These are phyloP conservation scores for Rosa hybrid DNA, from an alignment of 331 rosid species.

Conservation along the genomic window DNA sequence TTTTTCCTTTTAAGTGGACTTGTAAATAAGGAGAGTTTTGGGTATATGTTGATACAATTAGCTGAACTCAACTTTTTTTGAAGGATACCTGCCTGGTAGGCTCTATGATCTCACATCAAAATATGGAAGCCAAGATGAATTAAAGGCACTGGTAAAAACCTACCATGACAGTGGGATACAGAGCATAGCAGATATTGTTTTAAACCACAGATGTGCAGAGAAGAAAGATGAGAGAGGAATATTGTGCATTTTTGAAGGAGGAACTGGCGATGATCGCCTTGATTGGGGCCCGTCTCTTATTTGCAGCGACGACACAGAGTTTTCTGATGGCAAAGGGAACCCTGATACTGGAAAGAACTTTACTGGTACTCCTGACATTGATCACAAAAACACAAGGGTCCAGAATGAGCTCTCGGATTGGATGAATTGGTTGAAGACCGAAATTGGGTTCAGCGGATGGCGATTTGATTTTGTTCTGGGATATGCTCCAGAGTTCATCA, in stretches of 20 bases:
- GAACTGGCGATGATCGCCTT: constrained; percentile 61
- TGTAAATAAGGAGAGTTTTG: no score
- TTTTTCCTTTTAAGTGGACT: not conserved
- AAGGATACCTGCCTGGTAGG: constrained; percentile 86
- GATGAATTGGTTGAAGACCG: constrained; percentile 31
- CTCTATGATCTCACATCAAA: constrained; percentile 85
- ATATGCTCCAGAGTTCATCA: constrained; percentile 8
- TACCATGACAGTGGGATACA: constrained; percentile 55
- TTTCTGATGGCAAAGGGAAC: constrained; percentile 78
- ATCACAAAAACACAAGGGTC: constrained; percentile 40
- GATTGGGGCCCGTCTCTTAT: constrained; percentile 89
- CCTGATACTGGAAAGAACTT: constrained; percentile 53
- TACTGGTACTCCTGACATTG: constrained; percentile 62
- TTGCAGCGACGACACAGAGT: constrained; percentile 60
- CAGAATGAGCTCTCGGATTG: constrained; percentile 26
- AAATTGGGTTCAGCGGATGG: constrained; percentile 18
- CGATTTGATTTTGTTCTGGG: constrained; percentile 18
- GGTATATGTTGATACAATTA: no score
- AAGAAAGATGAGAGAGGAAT: constrained; percentile 69
- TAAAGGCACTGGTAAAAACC: constrained; percentile 58
- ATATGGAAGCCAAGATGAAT: constrained; percentile 53
- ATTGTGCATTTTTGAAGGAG: constrained; percentile 82
- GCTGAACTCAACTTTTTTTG: not conserved
- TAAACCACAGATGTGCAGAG: constrained; percentile 90
- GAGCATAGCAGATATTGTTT: constrained; percentile 74